These are phyloP conservation scores for Fusarium floridanum DNA, from an alignment of 2,329 filamentous ascomycete species.

Conservation along the genomic window DNA sequence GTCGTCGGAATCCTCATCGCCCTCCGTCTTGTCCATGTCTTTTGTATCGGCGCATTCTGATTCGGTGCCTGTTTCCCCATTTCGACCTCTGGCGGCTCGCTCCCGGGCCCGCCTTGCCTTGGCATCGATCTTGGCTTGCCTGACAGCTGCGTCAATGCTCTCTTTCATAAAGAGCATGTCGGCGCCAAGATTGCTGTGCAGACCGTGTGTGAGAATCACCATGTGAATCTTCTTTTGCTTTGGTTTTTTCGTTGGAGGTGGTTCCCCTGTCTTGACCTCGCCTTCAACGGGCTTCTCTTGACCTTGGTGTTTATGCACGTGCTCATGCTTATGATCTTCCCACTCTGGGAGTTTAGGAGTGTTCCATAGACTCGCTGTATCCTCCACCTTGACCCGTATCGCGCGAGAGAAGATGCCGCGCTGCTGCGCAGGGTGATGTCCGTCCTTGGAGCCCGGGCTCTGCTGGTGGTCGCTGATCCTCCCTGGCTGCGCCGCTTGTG, in stretches of 20 bases:
- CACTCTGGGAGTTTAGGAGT: conserved; percentile 84
- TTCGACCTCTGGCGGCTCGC: conserved; percentile 50
- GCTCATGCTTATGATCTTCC: conserved; percentile 58
- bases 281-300: conserved; percentile 52
- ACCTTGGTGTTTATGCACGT: conserved; percentile 36
- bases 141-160: conserved; percentile 88
- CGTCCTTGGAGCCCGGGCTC: conserved; percentile 67
- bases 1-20: conserved; percentile 61
- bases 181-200: conserved; percentile 94
- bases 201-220: conserved; percentile 91
- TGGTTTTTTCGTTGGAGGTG: conserved; percentile 45
- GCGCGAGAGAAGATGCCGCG: conserved; percentile 89
- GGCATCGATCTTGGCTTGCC: conserved; percentile 78
- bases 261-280: conserved; percentile 49
- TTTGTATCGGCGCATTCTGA: conserved; percentile 33
- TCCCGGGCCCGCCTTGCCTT: conserved; percentile 69
- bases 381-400: conserved; percentile 82
- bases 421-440: conserved; percentile 71
- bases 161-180: conserved; percentile 99
- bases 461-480: conserved; percentile 83
- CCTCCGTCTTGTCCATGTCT: conserved; percentile 52
- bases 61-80: conserved; percentile 14
- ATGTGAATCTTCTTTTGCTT: conserved; percentile 87
- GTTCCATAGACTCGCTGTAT: conserved; percentile 92
- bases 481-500: conserved; percentile 72